Percentiles rank a stretch among this genome's conserved stretches.
Conservation (phyloP, 2,329 filamentous ascomycete genomes). For the Epicoccum sorghinum region DNA sequence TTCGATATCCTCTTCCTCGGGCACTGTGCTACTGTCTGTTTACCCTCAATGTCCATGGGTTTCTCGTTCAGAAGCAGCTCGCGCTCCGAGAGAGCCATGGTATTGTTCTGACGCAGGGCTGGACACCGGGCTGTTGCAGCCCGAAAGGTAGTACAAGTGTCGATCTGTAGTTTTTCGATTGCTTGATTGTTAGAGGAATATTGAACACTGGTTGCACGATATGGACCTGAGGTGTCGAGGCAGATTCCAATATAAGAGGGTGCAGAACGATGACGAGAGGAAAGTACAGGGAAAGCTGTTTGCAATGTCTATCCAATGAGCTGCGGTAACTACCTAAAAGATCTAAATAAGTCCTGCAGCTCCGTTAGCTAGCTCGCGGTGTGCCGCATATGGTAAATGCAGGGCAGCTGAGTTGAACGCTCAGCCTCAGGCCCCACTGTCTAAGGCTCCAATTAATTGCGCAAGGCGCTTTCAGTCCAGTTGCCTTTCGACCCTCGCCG, state of each 20-base stretch:
- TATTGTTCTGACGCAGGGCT: not conserved
- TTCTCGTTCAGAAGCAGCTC: constrained; percentile 25
- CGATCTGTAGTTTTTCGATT: too few relatives aligned
- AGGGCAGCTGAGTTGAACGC: constrained; percentile 15
- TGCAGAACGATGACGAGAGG: not conserved
- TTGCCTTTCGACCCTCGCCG: not conserved
- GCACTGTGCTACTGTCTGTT: not conserved
- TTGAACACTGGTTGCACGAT: too few relatives aligned
- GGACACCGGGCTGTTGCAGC: not conserved
- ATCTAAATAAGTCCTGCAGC: constrained; percentile 13
- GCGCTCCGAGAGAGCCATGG: constrained; percentile 21
- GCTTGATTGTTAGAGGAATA: too few relatives aligned
- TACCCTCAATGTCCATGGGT: constrained; percentile 6
- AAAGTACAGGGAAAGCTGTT: not conserved
- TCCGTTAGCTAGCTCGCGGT: constrained; percentile 14
- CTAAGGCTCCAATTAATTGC: constrained; percentile 6
- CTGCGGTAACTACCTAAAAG: not conserved
- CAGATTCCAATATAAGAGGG: not conserved
- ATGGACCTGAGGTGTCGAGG: too few relatives aligned
- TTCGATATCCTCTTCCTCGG: not conserved
- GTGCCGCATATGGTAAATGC: constrained; percentile 26
- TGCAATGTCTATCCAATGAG: constrained; percentile 8
- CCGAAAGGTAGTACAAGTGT: too few relatives aligned
- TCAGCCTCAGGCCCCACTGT: constrained; percentile 27
- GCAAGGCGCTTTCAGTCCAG: not conserved